Evolutionary conservation across 2,329 filamentous ascomycete species (phyloP).

Genomic region (Xylariaceae sp.): DNA sequence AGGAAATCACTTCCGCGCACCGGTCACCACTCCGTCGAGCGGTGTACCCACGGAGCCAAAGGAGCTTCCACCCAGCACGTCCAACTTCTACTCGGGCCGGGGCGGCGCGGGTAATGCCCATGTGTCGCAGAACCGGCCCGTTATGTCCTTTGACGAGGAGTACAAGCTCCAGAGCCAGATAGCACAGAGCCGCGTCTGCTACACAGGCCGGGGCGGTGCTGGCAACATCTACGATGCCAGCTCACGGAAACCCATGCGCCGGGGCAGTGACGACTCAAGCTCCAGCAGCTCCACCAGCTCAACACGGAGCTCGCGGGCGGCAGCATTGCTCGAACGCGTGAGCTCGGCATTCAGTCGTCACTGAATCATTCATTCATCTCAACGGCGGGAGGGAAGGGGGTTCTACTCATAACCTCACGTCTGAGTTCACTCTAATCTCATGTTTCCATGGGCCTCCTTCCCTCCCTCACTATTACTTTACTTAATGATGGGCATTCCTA

Average conservation of each 20-base stretch:
- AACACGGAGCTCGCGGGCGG: constrained; percentile 21
- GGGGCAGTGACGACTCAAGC: constrained; percentile 21
- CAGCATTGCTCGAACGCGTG: constrained; percentile 38
- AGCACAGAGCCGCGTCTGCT: constrained; percentile 48
- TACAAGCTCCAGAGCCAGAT: constrained; percentile 51
- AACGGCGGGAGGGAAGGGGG: no score
- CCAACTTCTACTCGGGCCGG: constrained; percentile 59
- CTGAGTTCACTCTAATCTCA: not conserved
- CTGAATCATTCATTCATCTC: not conserved
- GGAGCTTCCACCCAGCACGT: constrained; percentile 38
- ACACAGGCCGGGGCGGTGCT: constrained; percentile 60
- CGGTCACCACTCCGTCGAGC: constrained; percentile 38
- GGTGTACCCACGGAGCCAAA: constrained; percentile 43
- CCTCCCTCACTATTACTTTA: not conserved
- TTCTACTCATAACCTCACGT: not conserved
- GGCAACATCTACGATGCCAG: constrained; percentile 46
- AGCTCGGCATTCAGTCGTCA: constrained; percentile 35
- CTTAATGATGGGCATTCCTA: not conserved
- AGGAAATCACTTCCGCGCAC: constrained; percentile 50
- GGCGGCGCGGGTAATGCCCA: constrained; percentile 63
- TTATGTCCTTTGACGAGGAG: constrained; percentile 64
- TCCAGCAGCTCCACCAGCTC: constrained; percentile 29
- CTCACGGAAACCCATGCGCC: constrained; percentile 9
- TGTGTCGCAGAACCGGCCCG: constrained; percentile 46
- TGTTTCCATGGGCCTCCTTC: not conserved